Evolutionary conservation across 2,329 filamentous ascomycete genomes (phyloP).

Genomic region (Ramichloridium luteum): DNA sequence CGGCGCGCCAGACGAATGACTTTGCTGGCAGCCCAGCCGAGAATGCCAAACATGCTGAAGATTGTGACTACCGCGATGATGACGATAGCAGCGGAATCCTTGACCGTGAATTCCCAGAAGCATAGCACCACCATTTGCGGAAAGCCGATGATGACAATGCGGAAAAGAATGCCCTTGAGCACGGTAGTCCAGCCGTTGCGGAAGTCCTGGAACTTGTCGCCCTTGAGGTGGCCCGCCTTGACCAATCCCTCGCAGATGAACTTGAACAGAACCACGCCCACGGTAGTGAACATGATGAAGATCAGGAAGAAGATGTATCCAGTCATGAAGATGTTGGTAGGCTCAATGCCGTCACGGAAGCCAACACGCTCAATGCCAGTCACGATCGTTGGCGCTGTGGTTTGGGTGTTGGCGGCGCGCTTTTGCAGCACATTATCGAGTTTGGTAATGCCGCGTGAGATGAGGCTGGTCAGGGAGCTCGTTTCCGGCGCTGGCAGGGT

Average conservation of each 20-base stretch:
- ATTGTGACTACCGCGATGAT: constrained; percentile 84
- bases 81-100: constrained; percentile 74
- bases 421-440: constrained; percentile 33
- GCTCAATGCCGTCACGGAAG: constrained; percentile 72
- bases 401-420: constrained; percentile 17
- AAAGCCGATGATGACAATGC: constrained; percentile 78
- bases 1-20: constrained; percentile 80
- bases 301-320: constrained; percentile 79
- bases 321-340: constrained; percentile 87
- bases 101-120: constrained; percentile 82
- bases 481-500: background rate
- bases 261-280: constrained; percentile 70
- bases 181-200: constrained; percentile 88
- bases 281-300: constrained; percentile 62
- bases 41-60: constrained; percentile 61
- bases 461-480: constrained; percentile 16
- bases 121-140: constrained; percentile 83
- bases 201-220: constrained; percentile 83
- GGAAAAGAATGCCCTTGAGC: constrained; percentile 86
- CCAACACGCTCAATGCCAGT: constrained; percentile 79
- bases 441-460: constrained; percentile 37
- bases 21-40: constrained; percentile 80
- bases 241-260: constrained; percentile 63
- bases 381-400: constrained; percentile 28
- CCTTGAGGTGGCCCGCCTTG: constrained; percentile 65